Percentiles rank a stretch among this genome's conserved stretches.
These are phyloP conservation scores for Ogataea naganishii DNA, from an alignment of 805 yeast species.

Conservation along the genomic window DNA sequence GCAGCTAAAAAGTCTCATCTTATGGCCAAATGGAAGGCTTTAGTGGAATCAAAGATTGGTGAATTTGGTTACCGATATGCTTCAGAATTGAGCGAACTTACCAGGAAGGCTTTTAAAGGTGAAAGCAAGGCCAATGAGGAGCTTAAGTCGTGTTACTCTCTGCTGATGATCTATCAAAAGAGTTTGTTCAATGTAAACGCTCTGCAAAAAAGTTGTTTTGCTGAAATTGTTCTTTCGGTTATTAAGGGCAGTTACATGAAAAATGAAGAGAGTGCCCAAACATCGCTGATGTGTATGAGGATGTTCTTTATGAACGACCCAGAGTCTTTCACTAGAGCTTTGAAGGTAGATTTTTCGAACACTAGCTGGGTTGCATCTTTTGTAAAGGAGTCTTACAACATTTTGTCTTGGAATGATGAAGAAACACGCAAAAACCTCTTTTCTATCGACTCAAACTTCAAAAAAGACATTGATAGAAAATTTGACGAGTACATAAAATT, in stretches of 20 bases:
- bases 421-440: conserved; percentile 9
- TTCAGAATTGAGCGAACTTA: too few relatives aligned
- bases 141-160: conserved; percentile 14
- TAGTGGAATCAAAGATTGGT: too few relatives aligned
- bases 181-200: conserved; percentile 7
- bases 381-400: conserved; percentile 2
- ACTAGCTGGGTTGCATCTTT: too few relatives aligned
- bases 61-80: too few relatives aligned
- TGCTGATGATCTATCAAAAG: conserved; percentile 12
- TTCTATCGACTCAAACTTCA: conserved; percentile 5
- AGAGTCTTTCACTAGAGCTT: too few relatives aligned
- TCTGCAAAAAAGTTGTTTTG: too few relatives aligned
- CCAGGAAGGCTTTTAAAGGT: too few relatives aligned
- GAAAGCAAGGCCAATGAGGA: background rate
- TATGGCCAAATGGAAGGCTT: too few relatives aligned
- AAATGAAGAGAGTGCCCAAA: conserved; percentile 8
- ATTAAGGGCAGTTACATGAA: too few relatives aligned
- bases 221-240: too few relatives aligned
- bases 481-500: conserved; percentile 5
- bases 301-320: conserved; percentile 7
- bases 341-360: too few relatives aligned
- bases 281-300: conserved; percentile 16
- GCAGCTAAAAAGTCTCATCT: too few relatives aligned
- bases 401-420: conserved; percentile 13
- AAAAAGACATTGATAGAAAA: conserved; percentile 3